Base-by-base conservation (phyloP, 169 alveolate genomes). In the Plasmodium cynomolgi region DNA sequence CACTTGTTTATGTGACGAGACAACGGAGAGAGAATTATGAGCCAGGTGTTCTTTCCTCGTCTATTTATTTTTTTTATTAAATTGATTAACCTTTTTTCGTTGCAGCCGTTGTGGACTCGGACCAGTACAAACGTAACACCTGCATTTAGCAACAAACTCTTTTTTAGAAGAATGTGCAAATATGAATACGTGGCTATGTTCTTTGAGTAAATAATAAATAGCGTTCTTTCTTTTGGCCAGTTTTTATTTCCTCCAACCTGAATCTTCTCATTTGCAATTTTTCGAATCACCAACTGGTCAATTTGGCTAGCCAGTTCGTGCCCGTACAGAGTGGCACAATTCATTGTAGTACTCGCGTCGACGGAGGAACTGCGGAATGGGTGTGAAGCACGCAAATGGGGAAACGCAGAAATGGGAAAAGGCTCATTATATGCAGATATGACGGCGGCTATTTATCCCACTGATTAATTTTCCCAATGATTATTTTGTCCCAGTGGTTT, bases 1-100 rank as follows among this genome's bases (percentile, higher is more conserved):
- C 84, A 85, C 31, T 85, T 85, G 44, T 85, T 85, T 85, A 85
- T 85, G 71, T 85, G 93, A 50, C 26, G 68, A 85, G 85, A 47
- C 80, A 85, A 75, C 5, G 93, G 93, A 13, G 93, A 85, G 56
- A 85, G 80, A 33, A 85, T 75, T 17, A 85, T 29, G 6, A 85
- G 3, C 13, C 77, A 71, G 7, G 82, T 44, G n/a, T 68, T 74
- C 0, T 75, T 34, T 20, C 62, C 83, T 74, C 37, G 29, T 50
- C 37, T 73, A 75, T 77, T 85, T 47, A 85, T 75, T 75, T 75
- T 85, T 85, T 85, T 34, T 85, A 85, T 85, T 26, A 85, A 71
- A 31, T 85, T 74, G 15, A 26, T 85, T 31, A 85, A 47, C 23
- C 68, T 85, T 13, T 75, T 50, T 75, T 85, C 79, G 44, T 31